Conservation (phyloP, 257 asterid species). For the Solanum raphanifolium region DNA sequence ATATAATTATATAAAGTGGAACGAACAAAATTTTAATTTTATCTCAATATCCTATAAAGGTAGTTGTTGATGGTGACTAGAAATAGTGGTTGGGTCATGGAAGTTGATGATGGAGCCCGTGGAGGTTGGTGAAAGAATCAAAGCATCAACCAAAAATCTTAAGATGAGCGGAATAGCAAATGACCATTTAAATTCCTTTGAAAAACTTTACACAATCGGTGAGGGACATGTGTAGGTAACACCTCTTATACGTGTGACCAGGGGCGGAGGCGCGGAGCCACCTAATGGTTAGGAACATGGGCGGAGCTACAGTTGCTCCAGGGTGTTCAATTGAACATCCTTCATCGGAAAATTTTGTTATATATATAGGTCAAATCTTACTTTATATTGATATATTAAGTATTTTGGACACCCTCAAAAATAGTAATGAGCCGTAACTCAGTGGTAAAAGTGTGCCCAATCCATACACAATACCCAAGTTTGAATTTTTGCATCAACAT, state of each 20-base stretch:
- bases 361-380: too few species aligned
- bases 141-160: background rate
- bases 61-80: background rate
- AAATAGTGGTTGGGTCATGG: background rate
- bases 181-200: background rate
- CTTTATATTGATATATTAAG: too few species aligned
- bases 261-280: background rate
- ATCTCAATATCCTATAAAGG: background rate
- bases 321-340: too few species aligned
- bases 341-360: too few species aligned
- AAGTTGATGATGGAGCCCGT: background rate
- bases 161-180: background rate
- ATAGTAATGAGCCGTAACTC: too few species aligned
- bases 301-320: too few species aligned
- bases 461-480: too few species aligned
- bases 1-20: background rate
- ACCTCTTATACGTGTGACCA: background rate
- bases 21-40: background rate
- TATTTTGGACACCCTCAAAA: too few species aligned
- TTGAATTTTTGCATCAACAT: too few species aligned
- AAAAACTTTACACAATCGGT: background rate
- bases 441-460: too few species aligned
- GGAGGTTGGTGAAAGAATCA: background rate
- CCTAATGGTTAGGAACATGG: too few species aligned
- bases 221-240: background rate